Conservation (phyloP, 495 filamentous ascomycete genomes). For the Talaromyces stipitatus region DNA sequence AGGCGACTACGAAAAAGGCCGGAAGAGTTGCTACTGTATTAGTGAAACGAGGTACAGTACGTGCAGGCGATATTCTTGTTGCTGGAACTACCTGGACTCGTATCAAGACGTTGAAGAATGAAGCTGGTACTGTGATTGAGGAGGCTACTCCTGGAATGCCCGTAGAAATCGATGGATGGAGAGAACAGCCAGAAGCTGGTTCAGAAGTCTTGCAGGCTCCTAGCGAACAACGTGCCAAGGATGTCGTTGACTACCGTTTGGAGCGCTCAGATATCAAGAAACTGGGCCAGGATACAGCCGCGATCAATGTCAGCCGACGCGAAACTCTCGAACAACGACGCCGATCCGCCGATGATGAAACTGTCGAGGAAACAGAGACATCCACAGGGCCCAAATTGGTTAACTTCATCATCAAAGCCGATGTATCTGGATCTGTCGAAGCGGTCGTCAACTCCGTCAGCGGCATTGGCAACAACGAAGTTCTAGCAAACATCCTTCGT, state of each 20-base stretch:
- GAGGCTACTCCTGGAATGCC: slow-evolving; percentile 83
- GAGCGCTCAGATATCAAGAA: slow-evolving; percentile 54
- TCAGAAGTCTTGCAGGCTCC: slow-evolving; percentile 78
- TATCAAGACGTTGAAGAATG: slow-evolving; percentile 74
- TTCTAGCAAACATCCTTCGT: slow-evolving; percentile 68
- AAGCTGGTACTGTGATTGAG: slow-evolving; percentile 64
- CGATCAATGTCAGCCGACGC: slow-evolving; percentile 65
- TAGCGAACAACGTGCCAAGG: slow-evolving; percentile 70
- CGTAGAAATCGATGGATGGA: slow-evolving; percentile 91
- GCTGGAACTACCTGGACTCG: slow-evolving; percentile 81
- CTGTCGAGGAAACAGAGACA: slow-evolving; percentile 19
- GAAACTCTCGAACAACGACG: slow-evolving; percentile 51
- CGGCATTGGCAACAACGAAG: slow-evolving; percentile 73
- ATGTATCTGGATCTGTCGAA: slow-evolving; percentile 89
- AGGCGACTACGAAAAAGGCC: slow-evolving; percentile 80
- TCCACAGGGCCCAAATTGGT: slow-evolving; percentile 52
- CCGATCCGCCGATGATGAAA: slow-evolving; percentile 36
- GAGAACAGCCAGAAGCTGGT: slow-evolving; percentile 82
- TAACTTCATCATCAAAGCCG: slow-evolving; percentile 82
- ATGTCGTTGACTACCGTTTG: slow-evolving; percentile 67
- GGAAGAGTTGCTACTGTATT: slow-evolving; percentile 87
- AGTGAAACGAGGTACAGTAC: slow-evolving; percentile 78
- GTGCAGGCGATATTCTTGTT: slow-evolving; percentile 74
- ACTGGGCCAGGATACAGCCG: slow-evolving; percentile 61
- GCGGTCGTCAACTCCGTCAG: slow-evolving; percentile 70